A percentile compares a stretch with the other conserved stretches of the same genome.
phyloP scores from a whole-genome alignment of 495 filamentous ascomycete species.

The Filosporella fistucella region DNA sequence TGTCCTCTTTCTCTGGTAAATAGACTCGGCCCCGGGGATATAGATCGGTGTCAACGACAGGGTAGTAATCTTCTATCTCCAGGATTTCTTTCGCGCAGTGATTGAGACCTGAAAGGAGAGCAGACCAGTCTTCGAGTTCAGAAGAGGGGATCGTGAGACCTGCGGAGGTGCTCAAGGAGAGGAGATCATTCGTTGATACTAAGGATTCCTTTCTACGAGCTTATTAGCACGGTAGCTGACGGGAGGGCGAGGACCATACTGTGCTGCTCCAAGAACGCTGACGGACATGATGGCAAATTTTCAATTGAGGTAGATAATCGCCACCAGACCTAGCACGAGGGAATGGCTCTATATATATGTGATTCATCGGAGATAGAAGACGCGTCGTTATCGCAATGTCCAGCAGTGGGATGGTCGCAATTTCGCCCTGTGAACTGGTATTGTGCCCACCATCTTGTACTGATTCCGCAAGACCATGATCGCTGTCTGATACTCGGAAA shows the following conservation, averaged over 20 bases:
- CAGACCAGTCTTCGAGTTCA: conserved; percentile 14
- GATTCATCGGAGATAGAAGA: not conserved
- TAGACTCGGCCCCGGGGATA: conserved; percentile 17
- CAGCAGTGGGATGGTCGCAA: conserved; percentile 3
- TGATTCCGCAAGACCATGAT: too few relatives aligned
- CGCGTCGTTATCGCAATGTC: not conserved
- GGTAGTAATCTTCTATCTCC: conserved; percentile 8
- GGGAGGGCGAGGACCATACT: conserved; percentile 2
- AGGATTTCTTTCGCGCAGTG: conserved; percentile 17
- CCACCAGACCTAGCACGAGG: not conserved
- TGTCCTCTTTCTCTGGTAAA: conserved; percentile 4
- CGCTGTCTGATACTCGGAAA: too few relatives aligned
- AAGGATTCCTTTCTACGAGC: conserved; percentile 13
- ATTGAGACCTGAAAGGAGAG: conserved; percentile 14
- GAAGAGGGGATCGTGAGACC: conserved; percentile 6
- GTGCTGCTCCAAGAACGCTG: conserved; percentile 13
- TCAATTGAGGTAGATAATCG: too few relatives aligned
- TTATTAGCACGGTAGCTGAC: not conserved
- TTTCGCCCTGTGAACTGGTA: too few relatives aligned
- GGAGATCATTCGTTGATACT: conserved; percentile 4
- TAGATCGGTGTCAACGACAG: conserved; percentile 5
- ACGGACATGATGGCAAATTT: conserved; percentile 13
- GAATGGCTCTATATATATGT: not conserved
- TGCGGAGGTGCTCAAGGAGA: conserved; percentile 1
- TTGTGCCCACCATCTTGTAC: too few relatives aligned